Base-by-base conservation (phyloP, 2,329 filamentous ascomycete genomes). In the Drechslerella coelobrocha region DNA sequence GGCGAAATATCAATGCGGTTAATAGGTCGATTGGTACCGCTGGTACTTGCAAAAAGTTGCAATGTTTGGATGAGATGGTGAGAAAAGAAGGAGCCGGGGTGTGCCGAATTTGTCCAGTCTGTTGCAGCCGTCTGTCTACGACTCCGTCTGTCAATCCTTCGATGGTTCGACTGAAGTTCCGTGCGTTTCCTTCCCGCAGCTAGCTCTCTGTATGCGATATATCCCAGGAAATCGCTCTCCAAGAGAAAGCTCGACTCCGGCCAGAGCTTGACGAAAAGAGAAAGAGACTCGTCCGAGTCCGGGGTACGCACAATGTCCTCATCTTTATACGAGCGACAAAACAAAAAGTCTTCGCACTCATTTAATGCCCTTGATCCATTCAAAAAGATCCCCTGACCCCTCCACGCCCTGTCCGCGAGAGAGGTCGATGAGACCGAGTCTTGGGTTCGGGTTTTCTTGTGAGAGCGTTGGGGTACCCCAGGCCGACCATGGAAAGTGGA, bases 401-500 rank as follows among this genome's bases (percentile, higher is more conserved):
- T 61, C 63, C 63, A 51, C 56, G 55, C 39, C 51, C 43, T 34
- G 50, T 54, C 50, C 34, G 48, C 60, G 14, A 39, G 39, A 37
- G 52, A 62, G 52, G 47, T 60, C 59, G 59, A 27, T 23, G 41
- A 69, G 51, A 56, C 57, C 37, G 47, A 21, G 61, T 41, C 62
- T 63, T 43, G 63, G 23, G 17, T 53, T 54, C 48, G 53, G 52
- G 65, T 52, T 41, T 60, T 53, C 54, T 60, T 37, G 66, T 63
- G 59, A 53, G 53, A 71, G 45, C 26, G 66, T 63, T 63, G 53
- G 66, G 66, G 59, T 63, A 62, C 65, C 66, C 66, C 66, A 63
- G 66, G 59, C 48, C 17, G 26, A n/a, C 57, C 53, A 47, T 52
- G 27, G 19, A 19, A 60, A 50, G 66, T 63, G 66, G 66, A 47